Base-by-base conservation (phyloP, 1,284 basidiomycete genomes). In the Coniferiporia sulphurascens region DNA sequence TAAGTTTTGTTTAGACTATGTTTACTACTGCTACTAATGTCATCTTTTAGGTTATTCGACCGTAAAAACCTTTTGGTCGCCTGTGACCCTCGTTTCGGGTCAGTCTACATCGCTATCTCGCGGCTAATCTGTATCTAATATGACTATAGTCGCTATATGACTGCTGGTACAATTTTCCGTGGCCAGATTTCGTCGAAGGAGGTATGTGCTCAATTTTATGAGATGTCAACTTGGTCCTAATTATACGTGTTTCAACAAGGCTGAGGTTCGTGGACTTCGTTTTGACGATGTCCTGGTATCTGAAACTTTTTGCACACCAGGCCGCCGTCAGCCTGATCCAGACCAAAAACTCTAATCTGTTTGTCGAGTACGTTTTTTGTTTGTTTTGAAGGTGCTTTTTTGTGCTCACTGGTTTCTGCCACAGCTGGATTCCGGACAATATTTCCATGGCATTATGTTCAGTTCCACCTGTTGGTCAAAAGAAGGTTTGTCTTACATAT, bases 121-220 rank as follows among this genome's bases (percentile, higher is more conserved):
- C 27, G 5, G 3, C 5, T 5, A 27, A 27, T 27, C 27, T 27
- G 27, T 5, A 27, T 27, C 44, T 21, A 38, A 38, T 35, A 50
- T 52, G 7, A 34, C 56, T 55, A 36, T 45, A 87, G 89, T 36
- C 87, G 89, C 51, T 95, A 93, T 73, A 75, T 96, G 54, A 95
- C 93, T 1, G 90, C 90, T 3, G 90, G 92, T 1, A 87, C 87
- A 9, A 93, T 94, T 66, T 95, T 91, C 83, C 85, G 93, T 62
- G 93, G 93, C 52, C 83, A 85, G 51, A 77, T 95, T 36, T 80
- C 88, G 35, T 91, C 89, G 35, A 80, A 85, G 68, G 93, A 94
- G 73, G 92, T 91, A 71, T 68, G 83, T 77, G 55, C 22, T 45
- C 55, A 60, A 45, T 46, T 51, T 36, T 3, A 48, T 43, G 19